Percentiles rank a stretch among this genome's conserved stretches.
Conservation (phyloP, 805 yeast species). For the Suhomyces faveliae region DNA sequence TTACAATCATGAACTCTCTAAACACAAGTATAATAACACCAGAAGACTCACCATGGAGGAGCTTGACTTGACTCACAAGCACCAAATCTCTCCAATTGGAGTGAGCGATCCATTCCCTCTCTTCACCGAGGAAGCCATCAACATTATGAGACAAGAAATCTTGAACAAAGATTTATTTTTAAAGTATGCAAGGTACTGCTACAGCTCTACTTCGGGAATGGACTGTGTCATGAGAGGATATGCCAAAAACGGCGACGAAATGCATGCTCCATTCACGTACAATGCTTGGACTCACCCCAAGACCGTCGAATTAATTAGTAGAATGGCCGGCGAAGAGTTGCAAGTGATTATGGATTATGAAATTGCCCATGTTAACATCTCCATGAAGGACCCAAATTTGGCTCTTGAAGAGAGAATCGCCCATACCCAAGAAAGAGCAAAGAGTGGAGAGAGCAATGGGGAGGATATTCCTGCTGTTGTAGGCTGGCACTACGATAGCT, state of each 20-base stretch:
- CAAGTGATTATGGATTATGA: constrained; percentile 59
- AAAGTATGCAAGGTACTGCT: constrained; percentile 43
- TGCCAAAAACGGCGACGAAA: constrained; percentile 31
- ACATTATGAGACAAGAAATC: constrained; percentile 56
- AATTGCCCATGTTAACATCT: constrained; percentile 52
- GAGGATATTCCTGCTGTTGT: constrained; percentile 53
- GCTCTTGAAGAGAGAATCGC: constrained; percentile 29
- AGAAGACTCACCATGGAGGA: constrained; percentile 46
- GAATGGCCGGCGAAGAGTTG: constrained; percentile 60
- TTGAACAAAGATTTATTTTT: constrained; percentile 46
- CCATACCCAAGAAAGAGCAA: constrained; percentile 2
- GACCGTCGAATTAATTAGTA: constrained; percentile 50
- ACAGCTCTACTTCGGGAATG: constrained; percentile 47
- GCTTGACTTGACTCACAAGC: constrained; percentile 43
- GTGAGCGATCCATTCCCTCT: constrained; percentile 61
- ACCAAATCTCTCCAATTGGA: constrained; percentile 54
- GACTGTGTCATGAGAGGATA: constrained; percentile 54
- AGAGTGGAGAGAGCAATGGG: constrained; percentile 18
- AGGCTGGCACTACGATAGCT: constrained; percentile 64
- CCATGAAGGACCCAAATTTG: constrained; percentile 39
- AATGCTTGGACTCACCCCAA: constrained; percentile 61
- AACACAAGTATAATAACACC: constrained; percentile 23
- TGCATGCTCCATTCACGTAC: constrained; percentile 49
- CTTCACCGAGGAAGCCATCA: constrained; percentile 59
- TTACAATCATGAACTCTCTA: constrained; percentile 18